A percentile compares a stretch with the other conserved stretches of the same genome.
phyloP scores from a whole-genome alignment of 2,329 filamentous ascomycete genomes.

The Epichloe sibirici region DNA sequence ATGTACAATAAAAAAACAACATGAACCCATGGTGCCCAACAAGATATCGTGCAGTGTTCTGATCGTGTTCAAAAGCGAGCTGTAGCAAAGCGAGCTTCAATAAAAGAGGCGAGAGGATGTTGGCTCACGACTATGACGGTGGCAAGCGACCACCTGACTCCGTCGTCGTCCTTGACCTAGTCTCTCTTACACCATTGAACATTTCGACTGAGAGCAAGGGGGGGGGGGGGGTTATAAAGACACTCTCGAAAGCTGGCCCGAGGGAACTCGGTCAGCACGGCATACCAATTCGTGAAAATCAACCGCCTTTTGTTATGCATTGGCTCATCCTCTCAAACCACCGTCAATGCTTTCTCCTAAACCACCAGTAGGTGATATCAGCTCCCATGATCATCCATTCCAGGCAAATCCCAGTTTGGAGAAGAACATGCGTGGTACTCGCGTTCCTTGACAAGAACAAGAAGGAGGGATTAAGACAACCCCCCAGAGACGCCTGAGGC shows the following conservation, averaged over 20 bases:
- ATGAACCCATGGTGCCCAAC: conserved; percentile 1
- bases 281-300: conserved; percentile 7
- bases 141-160: too few species aligned
- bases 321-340: conserved; percentile 3
- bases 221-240: too few species aligned
- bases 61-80: neutral
- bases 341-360: neutral
- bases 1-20: conserved; percentile 14
- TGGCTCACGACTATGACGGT: neutral
- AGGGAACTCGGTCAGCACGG: neutral
- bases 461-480: neutral
- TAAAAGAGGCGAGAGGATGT: neutral
- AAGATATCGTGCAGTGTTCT: neutral
- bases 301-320: neutral
- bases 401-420: neutral
- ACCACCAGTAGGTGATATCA: neutral
- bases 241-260: neutral
- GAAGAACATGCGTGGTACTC: neutral
- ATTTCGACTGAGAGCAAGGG: too few species aligned
- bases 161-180: too few species aligned
- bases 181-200: too few species aligned
- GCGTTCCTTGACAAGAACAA: neutral
- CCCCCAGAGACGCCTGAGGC: neutral
- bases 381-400: neutral
- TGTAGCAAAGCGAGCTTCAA: neutral